phyloP scores from a whole-genome alignment of 2,329 filamentous ascomycete species.

The Aspergillus terreus region DNA sequence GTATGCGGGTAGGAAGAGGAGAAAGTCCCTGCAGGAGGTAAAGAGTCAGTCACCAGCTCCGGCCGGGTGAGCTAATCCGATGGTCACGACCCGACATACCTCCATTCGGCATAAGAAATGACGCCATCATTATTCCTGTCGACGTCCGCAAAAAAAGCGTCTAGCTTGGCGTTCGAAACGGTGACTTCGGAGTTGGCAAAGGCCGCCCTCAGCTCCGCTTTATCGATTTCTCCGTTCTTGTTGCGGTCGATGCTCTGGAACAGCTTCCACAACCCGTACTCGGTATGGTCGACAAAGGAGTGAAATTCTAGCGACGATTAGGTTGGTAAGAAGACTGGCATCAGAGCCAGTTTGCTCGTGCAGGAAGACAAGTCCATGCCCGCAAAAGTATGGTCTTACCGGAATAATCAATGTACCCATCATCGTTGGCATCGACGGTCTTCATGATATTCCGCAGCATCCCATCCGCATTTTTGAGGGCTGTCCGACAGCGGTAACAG shows the following conservation, averaged over 20 bases:
- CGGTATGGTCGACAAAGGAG: constrained; percentile 80
- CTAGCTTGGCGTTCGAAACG: constrained; percentile 71
- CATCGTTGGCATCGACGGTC: constrained; percentile 78
- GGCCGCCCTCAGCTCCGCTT: constrained; percentile 74
- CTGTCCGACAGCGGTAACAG: constrained; percentile 36
- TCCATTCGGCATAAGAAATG: constrained; percentile 93
- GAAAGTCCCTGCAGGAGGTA: constrained; percentile 66
- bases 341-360: constrained; percentile 13
- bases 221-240: constrained; percentile 79
- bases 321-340: constrained; percentile 17
- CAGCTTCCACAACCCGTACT: constrained; percentile 74
- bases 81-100: constrained; percentile 56
- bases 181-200: constrained; percentile 75
- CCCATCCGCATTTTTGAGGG: constrained; percentile 85
- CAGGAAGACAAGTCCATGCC: constrained; percentile 8
- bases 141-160: constrained; percentile 84
- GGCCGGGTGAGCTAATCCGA: neutral
- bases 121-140: constrained; percentile 82
- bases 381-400: constrained; percentile 52
- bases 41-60: constrained; percentile 10
- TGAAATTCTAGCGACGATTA: constrained; percentile 68
- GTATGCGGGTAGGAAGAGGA: constrained; percentile 77
- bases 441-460: constrained; percentile 77
- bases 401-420: constrained; percentile 87
- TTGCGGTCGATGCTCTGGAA: constrained; percentile 87